Conservation (phyloP, 345 rosid genomes). For the Aethionema arabicum region DNA sequence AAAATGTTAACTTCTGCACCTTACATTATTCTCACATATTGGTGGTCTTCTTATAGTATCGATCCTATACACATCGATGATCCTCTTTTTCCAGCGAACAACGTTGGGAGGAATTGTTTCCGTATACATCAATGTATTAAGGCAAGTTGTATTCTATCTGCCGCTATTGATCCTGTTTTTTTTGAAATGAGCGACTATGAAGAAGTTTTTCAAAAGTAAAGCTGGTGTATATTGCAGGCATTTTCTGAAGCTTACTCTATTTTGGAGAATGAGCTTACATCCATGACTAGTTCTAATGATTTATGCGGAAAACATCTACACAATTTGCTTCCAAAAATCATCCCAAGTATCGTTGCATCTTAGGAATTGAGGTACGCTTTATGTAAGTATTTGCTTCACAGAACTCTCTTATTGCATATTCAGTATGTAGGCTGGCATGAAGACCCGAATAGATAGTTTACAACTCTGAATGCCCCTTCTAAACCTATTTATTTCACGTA, state of each 20-base stretch:
- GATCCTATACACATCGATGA: constrained; percentile 97
- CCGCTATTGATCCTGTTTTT: constrained; percentile 13
- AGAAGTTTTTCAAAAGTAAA: constrained; percentile 1
- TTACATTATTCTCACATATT: constrained; percentile 22
- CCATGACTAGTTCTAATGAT: constrained; percentile 47
- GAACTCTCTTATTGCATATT: constrained; percentile 11
- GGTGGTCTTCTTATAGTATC: constrained; percentile 50
- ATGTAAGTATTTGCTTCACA: constrained; percentile 22
- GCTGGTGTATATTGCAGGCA: constrained; percentile 57
- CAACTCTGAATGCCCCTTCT: constrained; percentile 10
- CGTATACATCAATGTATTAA: constrained; percentile 98
- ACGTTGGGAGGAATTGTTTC: constrained; percentile 97
- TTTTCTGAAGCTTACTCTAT: constrained; percentile 89
- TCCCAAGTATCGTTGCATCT: constrained; percentile 56
- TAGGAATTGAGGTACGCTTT: constrained; percentile 23
- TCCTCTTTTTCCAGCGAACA: constrained; percentile 89
- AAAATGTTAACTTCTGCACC: constrained; percentile 16
- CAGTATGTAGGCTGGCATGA: constrained; percentile 11
- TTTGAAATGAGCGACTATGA: not conserved
- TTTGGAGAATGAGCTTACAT: constrained; percentile 71
- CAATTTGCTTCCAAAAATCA: constrained; percentile 70
- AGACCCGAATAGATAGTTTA: constrained; percentile 7
- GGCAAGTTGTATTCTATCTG: constrained; percentile 45
- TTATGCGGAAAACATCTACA: constrained; percentile 42
- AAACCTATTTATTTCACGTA: not conserved